Conservation (phyloP, 2,329 filamentous ascomycete genomes). For the Ascochyta fabae region DNA sequence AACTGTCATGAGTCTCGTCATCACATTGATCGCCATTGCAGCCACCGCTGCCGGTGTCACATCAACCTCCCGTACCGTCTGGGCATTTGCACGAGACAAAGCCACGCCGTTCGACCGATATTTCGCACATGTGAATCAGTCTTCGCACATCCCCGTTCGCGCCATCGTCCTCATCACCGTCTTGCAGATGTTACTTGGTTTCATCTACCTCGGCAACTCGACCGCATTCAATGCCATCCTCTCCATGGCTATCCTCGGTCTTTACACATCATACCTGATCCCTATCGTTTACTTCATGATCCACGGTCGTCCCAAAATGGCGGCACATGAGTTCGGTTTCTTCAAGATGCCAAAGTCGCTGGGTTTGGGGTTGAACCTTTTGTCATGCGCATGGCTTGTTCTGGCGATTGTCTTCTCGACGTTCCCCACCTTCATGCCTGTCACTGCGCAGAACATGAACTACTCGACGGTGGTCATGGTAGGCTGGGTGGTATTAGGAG, state of each 20-base stretch:
- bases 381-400: constrained; percentile 54
- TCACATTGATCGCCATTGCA: constrained; percentile 22
- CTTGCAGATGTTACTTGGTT: constrained; percentile 35
- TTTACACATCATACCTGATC: constrained; percentile 55
- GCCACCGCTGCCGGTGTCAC: constrained; percentile 39
- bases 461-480: constrained; percentile 54
- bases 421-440: constrained; percentile 53
- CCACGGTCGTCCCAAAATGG: constrained; percentile 41
- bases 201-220: constrained; percentile 53
- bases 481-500: constrained; percentile 49
- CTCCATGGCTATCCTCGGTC: constrained; percentile 52
- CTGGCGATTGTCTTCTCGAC: constrained; percentile 56
- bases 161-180: constrained; percentile 38
- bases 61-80: constrained; percentile 49
- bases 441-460: constrained; percentile 56
- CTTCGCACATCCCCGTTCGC: constrained; percentile 45
- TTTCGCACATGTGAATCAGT: constrained; percentile 45
- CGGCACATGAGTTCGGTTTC: constrained; percentile 16
- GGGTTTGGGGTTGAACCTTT: constrained; percentile 49
- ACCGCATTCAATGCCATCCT: constrained; percentile 54
- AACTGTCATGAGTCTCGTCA: constrained; percentile 49
- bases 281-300: constrained; percentile 51
- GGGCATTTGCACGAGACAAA: constrained; percentile 51
- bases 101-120: constrained; percentile 47
- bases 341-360: constrained; percentile 40